Conservation (phyloP, 2,329 filamentous ascomycete species). For the Amauroascus niger region DNA sequence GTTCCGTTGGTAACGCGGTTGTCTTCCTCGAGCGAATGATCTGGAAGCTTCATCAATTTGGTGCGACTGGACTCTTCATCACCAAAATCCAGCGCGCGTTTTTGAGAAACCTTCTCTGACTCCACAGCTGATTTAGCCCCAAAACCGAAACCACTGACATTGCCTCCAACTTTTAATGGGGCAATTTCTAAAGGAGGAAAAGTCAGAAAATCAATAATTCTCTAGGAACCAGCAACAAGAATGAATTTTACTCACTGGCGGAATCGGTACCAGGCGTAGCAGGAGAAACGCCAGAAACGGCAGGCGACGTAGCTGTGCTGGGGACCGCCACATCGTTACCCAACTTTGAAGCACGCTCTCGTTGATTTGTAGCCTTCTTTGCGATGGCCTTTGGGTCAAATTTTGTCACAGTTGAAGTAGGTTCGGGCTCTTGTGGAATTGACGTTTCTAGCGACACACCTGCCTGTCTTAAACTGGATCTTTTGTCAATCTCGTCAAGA, state of each 20-base stretch:
- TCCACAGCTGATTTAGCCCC: conserved; percentile 57
- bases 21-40: conserved; percentile 56
- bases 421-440: conserved; percentile 35
- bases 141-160: conserved; percentile 77
- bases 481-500: conserved; percentile 64
- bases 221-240: not conserved
- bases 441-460: conserved; percentile 28
- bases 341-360: conserved; percentile 45
- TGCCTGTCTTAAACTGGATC: conserved; percentile 41
- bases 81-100: conserved; percentile 71
- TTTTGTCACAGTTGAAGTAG: conserved; percentile 61
- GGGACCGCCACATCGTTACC: conserved; percentile 48
- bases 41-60: conserved; percentile 84
- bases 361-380: conserved; percentile 60
- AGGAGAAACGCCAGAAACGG: conserved; percentile 28
- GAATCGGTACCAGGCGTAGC: conserved; percentile 33
- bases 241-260: conserved; percentile 29
- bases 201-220: conserved; percentile 7
- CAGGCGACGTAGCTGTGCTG: conserved; percentile 37
- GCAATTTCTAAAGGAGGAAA: conserved; percentile 32
- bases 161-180: conserved; percentile 56
- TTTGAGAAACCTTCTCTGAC: conserved; percentile 55
- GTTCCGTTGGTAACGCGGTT: conserved; percentile 50
- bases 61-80: conserved; percentile 80
- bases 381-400: conserved; percentile 80